These are phyloP conservation scores for Phialocephala subalpina DNA, from an alignment of 2,329 filamentous ascomycete genomes.

Conservation along the genomic window DNA sequence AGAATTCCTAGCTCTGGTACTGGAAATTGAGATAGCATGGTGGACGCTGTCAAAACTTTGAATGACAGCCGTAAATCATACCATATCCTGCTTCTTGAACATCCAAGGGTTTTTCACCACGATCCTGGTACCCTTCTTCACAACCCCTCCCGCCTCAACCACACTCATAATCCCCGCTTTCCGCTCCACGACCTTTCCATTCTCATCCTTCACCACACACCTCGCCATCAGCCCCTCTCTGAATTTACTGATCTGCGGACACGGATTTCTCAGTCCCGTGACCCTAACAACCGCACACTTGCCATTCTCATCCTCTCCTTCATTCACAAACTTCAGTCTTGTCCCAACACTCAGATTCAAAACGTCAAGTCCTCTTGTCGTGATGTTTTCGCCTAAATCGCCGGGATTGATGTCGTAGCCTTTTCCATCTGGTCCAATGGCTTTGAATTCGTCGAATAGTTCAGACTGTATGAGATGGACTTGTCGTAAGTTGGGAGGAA, in stretches of 20 bases:
- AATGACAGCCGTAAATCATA: background rate
- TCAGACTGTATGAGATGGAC: constrained; percentile 27
- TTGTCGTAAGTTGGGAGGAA: constrained; percentile 25
- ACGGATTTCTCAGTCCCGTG: constrained; percentile 32
- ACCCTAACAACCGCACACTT: constrained; percentile 27
- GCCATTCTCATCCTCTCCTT: constrained; percentile 15
- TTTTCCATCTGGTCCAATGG: background rate
- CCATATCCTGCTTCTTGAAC: constrained; percentile 1
- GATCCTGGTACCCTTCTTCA: constrained; percentile 23
- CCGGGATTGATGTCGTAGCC: constrained; percentile 24
- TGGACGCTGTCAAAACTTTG: too few species aligned
- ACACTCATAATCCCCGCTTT: constrained; percentile 47
- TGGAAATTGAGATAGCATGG: too few species aligned
- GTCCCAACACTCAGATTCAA: constrained; percentile 26
- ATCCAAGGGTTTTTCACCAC: constrained; percentile 10
- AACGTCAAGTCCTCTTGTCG: constrained; percentile 30
- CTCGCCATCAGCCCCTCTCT: constrained; percentile 27
- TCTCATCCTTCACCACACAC: constrained; percentile 22
- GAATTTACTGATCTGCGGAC: constrained; percentile 26
- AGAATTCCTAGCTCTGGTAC: too few species aligned
- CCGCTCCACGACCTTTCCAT: constrained; percentile 46
- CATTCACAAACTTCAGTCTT: constrained; percentile 29
- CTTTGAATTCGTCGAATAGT: constrained; percentile 24
- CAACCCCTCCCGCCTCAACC: constrained; percentile 26
- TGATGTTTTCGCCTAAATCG: constrained; percentile 38